phyloP scores from a whole-genome alignment of 2,329 filamentous ascomycete genomes.

The Zymoseptoria brevis region DNA sequence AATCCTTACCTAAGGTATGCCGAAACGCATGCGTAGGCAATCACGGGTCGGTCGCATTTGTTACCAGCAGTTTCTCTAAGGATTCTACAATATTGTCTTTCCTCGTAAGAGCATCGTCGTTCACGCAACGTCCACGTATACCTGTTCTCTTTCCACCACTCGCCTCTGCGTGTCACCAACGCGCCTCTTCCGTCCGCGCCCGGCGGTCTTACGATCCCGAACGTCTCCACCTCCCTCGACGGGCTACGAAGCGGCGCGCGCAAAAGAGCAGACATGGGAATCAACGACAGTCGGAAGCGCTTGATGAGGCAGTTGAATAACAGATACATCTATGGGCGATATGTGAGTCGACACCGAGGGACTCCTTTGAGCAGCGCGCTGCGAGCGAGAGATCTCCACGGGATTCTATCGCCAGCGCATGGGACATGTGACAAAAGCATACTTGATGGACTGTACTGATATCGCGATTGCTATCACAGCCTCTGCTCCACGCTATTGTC shows the following conservation, averaged over 20 bases:
- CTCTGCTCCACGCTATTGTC: slow-evolving; percentile 75
- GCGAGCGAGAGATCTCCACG: neutral
- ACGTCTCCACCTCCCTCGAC: neutral
- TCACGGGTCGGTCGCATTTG: neutral
- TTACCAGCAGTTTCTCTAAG: neutral
- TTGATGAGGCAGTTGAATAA: slow-evolving; percentile 59
- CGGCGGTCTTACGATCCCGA: neutral
- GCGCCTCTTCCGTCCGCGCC: neutral
- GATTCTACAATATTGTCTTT: neutral
- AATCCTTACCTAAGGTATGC: neutral
- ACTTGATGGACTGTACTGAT: neutral
- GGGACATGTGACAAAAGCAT: neutral
- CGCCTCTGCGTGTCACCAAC: neutral
- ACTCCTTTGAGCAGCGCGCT: neutral
- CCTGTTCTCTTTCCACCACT: neutral
- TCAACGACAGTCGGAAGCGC: slow-evolving; percentile 40
- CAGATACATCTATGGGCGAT: slow-evolving; percentile 64
- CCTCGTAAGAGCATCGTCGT: too few species aligned
- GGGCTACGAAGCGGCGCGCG: neutral
- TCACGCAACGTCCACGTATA: too few species aligned
- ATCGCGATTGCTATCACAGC: slow-evolving; percentile 46
- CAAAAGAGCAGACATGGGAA: slow-evolving; percentile 30
- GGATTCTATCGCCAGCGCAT: neutral
- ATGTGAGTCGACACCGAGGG: slow-evolving; percentile 49
- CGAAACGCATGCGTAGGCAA: neutral